Percentiles rank a stretch among this genome's conserved stretches.
These are phyloP conservation scores for Teratosphaeria pseudoeucalypti DNA, from an alignment of 2,329 filamentous ascomycete species.

Conservation along the genomic window DNA sequence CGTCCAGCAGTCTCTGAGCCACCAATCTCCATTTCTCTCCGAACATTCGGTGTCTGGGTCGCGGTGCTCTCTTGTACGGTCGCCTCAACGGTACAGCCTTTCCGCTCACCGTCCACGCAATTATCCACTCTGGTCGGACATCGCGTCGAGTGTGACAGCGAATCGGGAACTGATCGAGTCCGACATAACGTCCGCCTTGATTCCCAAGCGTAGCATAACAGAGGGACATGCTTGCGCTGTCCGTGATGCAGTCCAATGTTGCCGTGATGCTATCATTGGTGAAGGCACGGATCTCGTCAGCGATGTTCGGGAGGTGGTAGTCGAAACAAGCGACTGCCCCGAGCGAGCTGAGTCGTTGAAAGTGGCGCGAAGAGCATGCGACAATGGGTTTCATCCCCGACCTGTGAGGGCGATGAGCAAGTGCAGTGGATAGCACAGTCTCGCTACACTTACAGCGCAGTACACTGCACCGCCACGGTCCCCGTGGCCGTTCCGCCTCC, in stretches of 20 bases:
- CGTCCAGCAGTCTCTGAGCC: not conserved
- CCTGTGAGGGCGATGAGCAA: not conserved
- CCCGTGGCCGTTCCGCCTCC: not conserved
- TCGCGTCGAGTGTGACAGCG: not conserved
- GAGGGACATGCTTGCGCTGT: not conserved
- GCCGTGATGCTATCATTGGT: not conserved
- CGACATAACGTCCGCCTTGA: not conserved
- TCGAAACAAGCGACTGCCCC: not conserved
- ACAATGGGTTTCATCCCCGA: not conserved
- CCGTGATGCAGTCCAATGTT: not conserved
- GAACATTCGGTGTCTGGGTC: not conserved
- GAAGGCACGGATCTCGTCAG: not conserved
- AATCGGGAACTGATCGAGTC: not conserved
- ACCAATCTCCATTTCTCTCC: not conserved
- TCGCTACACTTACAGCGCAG: not conserved
- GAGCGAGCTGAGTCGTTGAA: not conserved
- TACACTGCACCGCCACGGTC: not conserved
- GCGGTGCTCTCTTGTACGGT: not conserved
- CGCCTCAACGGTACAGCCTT: not conserved
- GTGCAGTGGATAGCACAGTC: not conserved
- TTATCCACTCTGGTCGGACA: not conserved
- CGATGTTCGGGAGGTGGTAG: not conserved
- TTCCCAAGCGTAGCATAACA: not conserved
- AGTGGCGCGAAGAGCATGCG: not conserved
- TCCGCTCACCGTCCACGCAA: not conserved